Evolutionary conservation across 176 grass and related monocot species (phyloP), one percentile per base, ranked within the genome.

Genomic region (Cymbopogon citratus): DNA sequence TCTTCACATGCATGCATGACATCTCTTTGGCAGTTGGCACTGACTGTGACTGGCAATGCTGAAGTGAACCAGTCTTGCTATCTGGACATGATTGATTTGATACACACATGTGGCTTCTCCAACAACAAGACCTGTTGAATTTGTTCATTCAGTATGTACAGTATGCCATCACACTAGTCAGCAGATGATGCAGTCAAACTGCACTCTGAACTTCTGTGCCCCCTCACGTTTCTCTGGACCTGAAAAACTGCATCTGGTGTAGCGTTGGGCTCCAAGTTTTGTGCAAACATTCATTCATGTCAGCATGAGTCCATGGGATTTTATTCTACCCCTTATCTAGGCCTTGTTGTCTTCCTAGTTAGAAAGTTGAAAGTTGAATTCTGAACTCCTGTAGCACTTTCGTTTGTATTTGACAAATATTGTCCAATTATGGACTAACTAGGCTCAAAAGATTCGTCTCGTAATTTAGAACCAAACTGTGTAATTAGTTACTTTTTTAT

Each of bases 131-230:
- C 26, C 9, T 12, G 44, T 67, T 66, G 48, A 63, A 79, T 60
- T n/a, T n/a, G 38, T 35, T 70, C n/a, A 39, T 51, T 77, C 56
- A 25, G n/a, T 24, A 9, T 16, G 3, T 51, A 51, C 46, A 18
- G 15, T 59, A 24, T 23, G 3, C 9, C 56, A 26, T 26, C 59
- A 61, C 11, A 26, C 24, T 26, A 24, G 19, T 27, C 41, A 54
- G 52, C 39, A 71, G 40, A 75, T 40, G 23, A 15, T 54, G 70
- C 69, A 74, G 31, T 73, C 77, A 79, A 80, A 52, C 68, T 80
- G 43, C 59, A 56, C 16, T 56, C 28, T 63, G n/a, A 56, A 64
- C 12, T 65, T 82, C 35, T 78, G 59, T 56, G 29, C 14, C 56
- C 52, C 56, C 56, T n/a, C n/a, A 60, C 25, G 56, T 60, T 75